These are phyloP conservation scores for Pichia thaimueangensis DNA, from an alignment of 805 yeast species.

Conservation along the genomic window DNA sequence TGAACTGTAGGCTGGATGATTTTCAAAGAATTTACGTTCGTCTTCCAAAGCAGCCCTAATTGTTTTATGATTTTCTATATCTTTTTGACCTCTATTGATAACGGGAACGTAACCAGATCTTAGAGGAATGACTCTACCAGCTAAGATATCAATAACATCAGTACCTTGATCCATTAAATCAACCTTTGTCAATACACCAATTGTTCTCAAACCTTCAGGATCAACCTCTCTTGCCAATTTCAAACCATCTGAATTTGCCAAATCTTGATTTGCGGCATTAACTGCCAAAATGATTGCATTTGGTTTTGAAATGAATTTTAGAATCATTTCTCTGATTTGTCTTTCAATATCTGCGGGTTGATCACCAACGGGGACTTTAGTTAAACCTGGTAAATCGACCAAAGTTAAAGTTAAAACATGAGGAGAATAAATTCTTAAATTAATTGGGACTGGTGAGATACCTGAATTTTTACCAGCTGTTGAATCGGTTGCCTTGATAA, in stretches of 20 bases:
- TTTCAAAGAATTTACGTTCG: conserved; percentile 76
- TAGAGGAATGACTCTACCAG: conserved; percentile 92
- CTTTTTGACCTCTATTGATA: conserved; percentile 94
- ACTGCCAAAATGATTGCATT: conserved; percentile 93
- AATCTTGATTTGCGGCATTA: conserved; percentile 92
- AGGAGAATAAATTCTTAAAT: conserved; percentile 88
- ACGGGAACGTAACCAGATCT: conserved; percentile 96
- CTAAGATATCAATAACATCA: conserved; percentile 89
- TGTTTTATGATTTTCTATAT: conserved; percentile 81
- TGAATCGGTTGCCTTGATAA: conserved; percentile 84
- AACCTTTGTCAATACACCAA: conserved; percentile 93
- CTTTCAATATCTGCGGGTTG: conserved; percentile 96
- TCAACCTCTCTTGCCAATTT: conserved; percentile 97
- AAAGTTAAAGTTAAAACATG: conserved; percentile 89
- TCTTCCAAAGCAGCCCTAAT: conserved; percentile 81
- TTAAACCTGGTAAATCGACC: conserved; percentile 95
- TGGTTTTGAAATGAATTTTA: conserved; percentile 91
- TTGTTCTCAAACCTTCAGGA: conserved; percentile 92
- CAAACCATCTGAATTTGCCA: conserved; percentile 94
- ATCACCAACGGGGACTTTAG: conserved; percentile 98
- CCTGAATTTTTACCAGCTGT: conserved; percentile 81
- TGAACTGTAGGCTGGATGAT: conserved; percentile 83
- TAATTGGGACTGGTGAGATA: conserved; percentile 87
- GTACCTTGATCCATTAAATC: conserved; percentile 98
- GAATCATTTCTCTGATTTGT: conserved; percentile 86